Evolutionary conservation across 768 basidiomycete species (phyloP).

Genomic region (Harrya chromipes): DNA sequence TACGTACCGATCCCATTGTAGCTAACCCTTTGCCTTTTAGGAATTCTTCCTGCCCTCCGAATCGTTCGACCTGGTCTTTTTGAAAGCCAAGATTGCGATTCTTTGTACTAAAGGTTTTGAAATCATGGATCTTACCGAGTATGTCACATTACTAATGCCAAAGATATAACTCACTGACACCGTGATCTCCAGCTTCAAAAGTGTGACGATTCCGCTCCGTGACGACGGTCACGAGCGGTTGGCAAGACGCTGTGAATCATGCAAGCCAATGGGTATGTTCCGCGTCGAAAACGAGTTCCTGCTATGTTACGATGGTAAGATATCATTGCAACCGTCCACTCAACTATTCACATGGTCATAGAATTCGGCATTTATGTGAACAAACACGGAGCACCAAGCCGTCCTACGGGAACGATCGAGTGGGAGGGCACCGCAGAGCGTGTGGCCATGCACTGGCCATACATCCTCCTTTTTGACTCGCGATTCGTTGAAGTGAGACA

Average conservation of each 20-base stretch:
- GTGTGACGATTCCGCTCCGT: slow-evolving; percentile 83
- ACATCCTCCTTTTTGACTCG: slow-evolving; percentile 82
- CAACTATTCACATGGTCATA: slow-evolving; percentile 26
- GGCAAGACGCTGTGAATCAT: slow-evolving; percentile 77
- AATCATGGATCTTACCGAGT: slow-evolving; percentile 96
- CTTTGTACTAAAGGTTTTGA: slow-evolving; percentile 94
- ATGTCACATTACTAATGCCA: slow-evolving; percentile 27
- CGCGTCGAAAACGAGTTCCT: slow-evolving; percentile 86
- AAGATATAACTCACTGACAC: not conserved
- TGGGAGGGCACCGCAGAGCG: slow-evolving; percentile 93
- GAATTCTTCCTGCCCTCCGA: slow-evolving; percentile 94
- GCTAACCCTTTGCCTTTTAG: slow-evolving; percentile 23
- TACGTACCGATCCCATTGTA: not conserved
- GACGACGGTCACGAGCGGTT: slow-evolving; percentile 70
- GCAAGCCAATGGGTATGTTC: slow-evolving; percentile 88
- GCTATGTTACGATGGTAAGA: slow-evolving; percentile 81
- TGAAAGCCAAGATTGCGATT: slow-evolving; percentile 91
- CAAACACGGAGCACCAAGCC: slow-evolving; percentile 85
- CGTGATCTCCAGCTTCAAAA: slow-evolving; percentile 59
- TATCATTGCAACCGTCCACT: not conserved
- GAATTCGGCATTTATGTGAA: slow-evolving; percentile 93
- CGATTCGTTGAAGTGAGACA: slow-evolving; percentile 91
- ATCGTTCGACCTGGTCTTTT: slow-evolving; percentile 85
- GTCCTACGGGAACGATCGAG: slow-evolving; percentile 70
- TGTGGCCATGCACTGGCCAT: slow-evolving; percentile 86